A percentile compares a stretch with the other conserved stretches of the same genome.
Conservation (phyloP, 176 grass and related monocot genomes). For the Oryza coarctata region DNA sequence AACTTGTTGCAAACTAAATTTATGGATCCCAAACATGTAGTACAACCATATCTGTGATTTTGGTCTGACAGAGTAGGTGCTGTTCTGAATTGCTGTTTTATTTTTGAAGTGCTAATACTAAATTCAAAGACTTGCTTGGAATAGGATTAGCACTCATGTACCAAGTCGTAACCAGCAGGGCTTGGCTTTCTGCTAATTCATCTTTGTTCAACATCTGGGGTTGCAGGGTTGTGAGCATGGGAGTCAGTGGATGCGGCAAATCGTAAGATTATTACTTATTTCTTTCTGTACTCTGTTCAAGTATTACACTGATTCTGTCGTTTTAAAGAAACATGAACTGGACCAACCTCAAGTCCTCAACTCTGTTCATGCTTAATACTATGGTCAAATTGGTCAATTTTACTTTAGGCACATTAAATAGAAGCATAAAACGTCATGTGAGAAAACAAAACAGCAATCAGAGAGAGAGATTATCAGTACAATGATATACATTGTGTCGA, state of each 20-base stretch:
- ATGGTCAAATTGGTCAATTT: background rate
- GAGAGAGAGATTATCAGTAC: background rate
- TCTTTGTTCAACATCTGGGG: background rate
- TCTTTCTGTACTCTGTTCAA: background rate
- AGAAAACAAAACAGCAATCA: background rate
- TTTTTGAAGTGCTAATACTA: background rate
- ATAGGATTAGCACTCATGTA: background rate
- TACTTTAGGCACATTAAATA: background rate
- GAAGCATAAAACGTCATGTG: background rate
- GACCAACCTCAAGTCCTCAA: background rate
- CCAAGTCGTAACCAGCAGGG: background rate
- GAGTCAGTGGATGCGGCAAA: constrained; percentile 91
- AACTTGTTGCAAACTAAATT: background rate
- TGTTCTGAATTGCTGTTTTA: background rate
- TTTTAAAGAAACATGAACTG: background rate
- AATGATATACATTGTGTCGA: background rate
- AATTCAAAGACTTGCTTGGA: background rate
- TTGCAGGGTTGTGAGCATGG: constrained; percentile 84
- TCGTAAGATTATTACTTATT: constrained; percentile 46
- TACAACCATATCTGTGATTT: background rate
- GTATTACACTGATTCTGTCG: background rate
- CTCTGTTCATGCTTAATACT: background rate
- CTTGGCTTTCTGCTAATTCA: background rate
- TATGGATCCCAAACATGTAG: background rate
- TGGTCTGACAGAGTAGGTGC: background rate